Evolutionary conservation across 2,329 filamentous ascomycete genomes (phyloP).

Genomic region (Tothia fuscella): DNA sequence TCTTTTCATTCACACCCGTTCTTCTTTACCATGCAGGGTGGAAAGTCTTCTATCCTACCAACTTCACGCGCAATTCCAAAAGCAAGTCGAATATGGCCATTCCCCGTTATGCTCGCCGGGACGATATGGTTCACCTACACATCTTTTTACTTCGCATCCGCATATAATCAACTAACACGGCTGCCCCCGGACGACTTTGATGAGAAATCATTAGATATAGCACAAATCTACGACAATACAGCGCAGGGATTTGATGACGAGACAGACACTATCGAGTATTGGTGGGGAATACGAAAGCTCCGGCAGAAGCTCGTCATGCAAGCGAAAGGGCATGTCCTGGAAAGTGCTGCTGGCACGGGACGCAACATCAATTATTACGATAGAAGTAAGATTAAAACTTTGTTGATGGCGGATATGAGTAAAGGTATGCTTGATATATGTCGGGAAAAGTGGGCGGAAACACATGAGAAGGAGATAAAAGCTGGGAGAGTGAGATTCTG

Average conservation of each 20-base stretch:
- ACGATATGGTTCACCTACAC: too few species aligned
- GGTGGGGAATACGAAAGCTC: conserved; percentile 29
- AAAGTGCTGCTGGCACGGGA: conserved; percentile 38
- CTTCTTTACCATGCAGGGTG: too few species aligned
- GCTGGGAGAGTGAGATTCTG: conserved; percentile 1
- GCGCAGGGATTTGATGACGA: conserved; percentile 36
- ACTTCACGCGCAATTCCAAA: too few species aligned
- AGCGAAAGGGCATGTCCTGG: conserved; percentile 35
- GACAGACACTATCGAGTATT: conserved; percentile 31
- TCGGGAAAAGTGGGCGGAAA: conserved; percentile 29
- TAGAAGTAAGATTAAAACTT: conserved; percentile 27
- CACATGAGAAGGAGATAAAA: conserved; percentile 26
- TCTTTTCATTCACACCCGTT: too few species aligned
- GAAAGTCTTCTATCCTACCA: too few species aligned
- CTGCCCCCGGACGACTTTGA: too few species aligned
- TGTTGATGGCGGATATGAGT: conserved; percentile 37
- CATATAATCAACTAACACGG: too few species aligned
- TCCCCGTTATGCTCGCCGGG: too few species aligned
- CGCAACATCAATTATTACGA: conserved; percentile 36
- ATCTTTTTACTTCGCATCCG: too few species aligned
- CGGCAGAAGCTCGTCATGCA: conserved; percentile 28
- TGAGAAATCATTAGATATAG: too few species aligned
- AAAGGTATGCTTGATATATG: conserved; percentile 36
- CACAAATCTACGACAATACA: conserved; percentile 32
- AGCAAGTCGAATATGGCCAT: too few species aligned